These are phyloP conservation scores for Cichorium intybus DNA, from an alignment of 140 eudicot genomes.

Conservation along the genomic window DNA sequence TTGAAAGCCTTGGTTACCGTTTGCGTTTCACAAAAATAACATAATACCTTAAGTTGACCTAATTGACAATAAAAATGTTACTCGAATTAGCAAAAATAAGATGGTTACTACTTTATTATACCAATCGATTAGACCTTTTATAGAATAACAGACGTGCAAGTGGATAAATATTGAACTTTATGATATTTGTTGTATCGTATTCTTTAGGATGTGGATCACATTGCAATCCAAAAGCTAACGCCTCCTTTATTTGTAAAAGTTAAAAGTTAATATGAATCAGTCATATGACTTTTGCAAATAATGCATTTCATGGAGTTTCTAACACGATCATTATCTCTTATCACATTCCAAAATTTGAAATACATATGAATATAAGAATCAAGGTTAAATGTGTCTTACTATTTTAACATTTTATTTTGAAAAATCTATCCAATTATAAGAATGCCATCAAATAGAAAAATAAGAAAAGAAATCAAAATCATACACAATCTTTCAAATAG, in stretches of 20 bases:
- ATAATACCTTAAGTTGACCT: background rate
- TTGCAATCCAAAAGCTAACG: background rate
- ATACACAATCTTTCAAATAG: background rate
- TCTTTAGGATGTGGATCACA: conserved; percentile 23
- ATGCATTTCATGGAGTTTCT: background rate
- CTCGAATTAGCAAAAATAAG: background rate
- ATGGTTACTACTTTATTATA: no score
- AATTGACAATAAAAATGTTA: background rate
- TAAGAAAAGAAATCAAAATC: background rate
- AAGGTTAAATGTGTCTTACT: no score
- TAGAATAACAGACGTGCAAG: conserved; percentile 2
- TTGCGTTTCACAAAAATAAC: no score
- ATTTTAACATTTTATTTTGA: no score
- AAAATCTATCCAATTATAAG: no score
- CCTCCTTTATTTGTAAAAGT: no score
- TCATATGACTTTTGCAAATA: background rate
- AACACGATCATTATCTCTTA: background rate
- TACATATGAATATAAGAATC: no score
- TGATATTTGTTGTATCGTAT: conserved; percentile 1
- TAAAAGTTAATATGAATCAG: conserved; percentile 25
- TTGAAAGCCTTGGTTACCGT: no score
- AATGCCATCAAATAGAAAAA: no score
- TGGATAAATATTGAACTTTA: conserved; percentile 17
- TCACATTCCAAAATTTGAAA: background rate
- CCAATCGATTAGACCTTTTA: background rate